A percentile compares a stretch with the other conserved stretches of the same genome.
phyloP scores from a whole-genome alignment of 2,329 filamentous ascomycete genomes.

The Zymoseptoria crescenta region DNA sequence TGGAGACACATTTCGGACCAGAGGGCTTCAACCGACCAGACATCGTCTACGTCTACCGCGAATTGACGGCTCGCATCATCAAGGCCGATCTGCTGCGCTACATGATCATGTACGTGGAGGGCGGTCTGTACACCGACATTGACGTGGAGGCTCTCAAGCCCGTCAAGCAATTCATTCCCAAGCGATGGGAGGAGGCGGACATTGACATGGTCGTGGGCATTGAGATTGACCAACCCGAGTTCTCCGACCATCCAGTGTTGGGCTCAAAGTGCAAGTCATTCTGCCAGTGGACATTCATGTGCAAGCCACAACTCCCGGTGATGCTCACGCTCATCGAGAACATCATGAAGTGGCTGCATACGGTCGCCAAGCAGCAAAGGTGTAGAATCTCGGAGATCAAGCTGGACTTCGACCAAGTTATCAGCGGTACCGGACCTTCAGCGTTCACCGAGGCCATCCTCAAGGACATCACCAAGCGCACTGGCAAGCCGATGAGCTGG shows the following conservation, averaged over 20 bases:
- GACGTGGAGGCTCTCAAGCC: slow-evolving; percentile 51
- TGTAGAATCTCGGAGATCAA: slow-evolving; percentile 53
- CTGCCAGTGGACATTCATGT: slow-evolving; percentile 69
- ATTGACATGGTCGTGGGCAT: slow-evolving; percentile 63
- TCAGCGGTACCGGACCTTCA: slow-evolving; percentile 63
- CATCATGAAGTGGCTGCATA: slow-evolving; percentile 59
- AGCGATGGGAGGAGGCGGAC: slow-evolving; percentile 55
- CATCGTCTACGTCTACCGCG: slow-evolving; percentile 54
- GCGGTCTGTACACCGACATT: slow-evolving; percentile 53
- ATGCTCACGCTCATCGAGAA: slow-evolving; percentile 62
- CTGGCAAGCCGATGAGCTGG: slow-evolving; percentile 49
- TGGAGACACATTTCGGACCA: slow-evolving; percentile 60
- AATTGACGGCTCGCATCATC: slow-evolving; percentile 56
- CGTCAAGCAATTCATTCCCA: slow-evolving; percentile 52
- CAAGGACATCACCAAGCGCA: slow-evolving; percentile 51
- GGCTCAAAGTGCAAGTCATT: slow-evolving; percentile 63
- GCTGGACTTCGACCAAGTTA: slow-evolving; percentile 64
- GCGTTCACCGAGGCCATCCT: slow-evolving; percentile 61
- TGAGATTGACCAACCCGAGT: slow-evolving; percentile 63
- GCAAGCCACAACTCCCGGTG: slow-evolving; percentile 58
- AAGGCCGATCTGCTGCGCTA: slow-evolving; percentile 60
- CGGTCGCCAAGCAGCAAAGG: slow-evolving; percentile 51
- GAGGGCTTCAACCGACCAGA: slow-evolving; percentile 59
- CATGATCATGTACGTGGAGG: slow-evolving; percentile 60
- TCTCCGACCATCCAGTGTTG: slow-evolving; percentile 55